These are phyloP conservation scores for Tricholoma sp. DNA, from an alignment of 768 basidiomycete species.

Conservation along the genomic window DNA sequence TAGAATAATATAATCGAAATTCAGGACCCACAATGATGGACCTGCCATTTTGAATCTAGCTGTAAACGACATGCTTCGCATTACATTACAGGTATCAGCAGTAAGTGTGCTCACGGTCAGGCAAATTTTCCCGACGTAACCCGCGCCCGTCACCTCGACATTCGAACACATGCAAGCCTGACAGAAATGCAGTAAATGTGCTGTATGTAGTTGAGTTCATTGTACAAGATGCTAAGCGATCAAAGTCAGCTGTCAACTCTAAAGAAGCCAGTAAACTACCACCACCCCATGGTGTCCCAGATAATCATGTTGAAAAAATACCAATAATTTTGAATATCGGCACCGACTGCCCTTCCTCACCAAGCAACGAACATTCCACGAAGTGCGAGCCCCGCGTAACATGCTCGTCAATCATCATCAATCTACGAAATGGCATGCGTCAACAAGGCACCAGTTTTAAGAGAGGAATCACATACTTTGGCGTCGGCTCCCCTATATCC, in stretches of 20 bases:
- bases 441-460: background rate
- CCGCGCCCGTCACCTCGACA: no score
- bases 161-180: no score
- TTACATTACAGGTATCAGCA: no score
- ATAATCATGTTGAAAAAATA: constrained; percentile 67
- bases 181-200: no score
- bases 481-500: constrained; percentile 52
- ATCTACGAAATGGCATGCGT: constrained; percentile 32
- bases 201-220: background rate
- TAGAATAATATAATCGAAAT: no score
- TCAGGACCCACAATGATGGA: no score
- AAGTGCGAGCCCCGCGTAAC: constrained; percentile 90
- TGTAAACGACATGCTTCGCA: no score
- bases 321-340: constrained; percentile 89
- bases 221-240: background rate
- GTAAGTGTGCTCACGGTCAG: no score
- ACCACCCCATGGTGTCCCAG: background rate
- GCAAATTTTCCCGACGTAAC: no score
- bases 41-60: no score
- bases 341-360: constrained; percentile 80
- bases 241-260: background rate
- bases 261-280: background rate
- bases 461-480: constrained; percentile 51
- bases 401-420: constrained; percentile 80
- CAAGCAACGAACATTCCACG: constrained; percentile 84